Evolutionary conservation across 305 asterid genomes (phyloP), one percentile per base, ranked within the genome.

Genomic region (Petunia hybrid): DNA sequence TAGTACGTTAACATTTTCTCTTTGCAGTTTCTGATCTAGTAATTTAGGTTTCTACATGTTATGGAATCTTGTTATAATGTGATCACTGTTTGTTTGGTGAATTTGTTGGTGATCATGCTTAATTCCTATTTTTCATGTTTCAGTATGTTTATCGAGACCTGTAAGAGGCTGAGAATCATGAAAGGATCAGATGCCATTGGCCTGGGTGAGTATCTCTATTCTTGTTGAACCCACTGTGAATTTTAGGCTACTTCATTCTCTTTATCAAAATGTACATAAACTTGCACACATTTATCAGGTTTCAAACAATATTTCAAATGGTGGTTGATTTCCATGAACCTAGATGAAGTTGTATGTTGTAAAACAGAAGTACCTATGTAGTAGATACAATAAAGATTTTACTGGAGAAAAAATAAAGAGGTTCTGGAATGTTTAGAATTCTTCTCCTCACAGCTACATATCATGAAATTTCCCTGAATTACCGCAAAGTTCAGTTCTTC

Each of bases 121-220:
- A 7, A 51, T 53, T 79, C 42, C 82, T 79, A 66, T 51, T 48
- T 79, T 14, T 41, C 40, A 8, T 74, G 35, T 81, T 45, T 51
- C 76, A 82, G 84, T 77, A 82, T 82, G 84, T 82, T 82, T 56
- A 82, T 82, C 5, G 81, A 77, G 42, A 82, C 84, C 13, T 82
- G 84, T 46, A 81, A 81, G 53, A 74, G 80, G 76, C 41, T 81
- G 66, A 74, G 84, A 59, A 81, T 81, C 57, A 81, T 82, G 84
- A 82, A 82, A 57, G 62, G 84, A 53, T 82, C 77, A 46, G 84
- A 82, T 77, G 84, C 84, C 62, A 82, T 82, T 82, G 84, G 84
- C 55, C 68, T 83, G 12, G 85, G 85, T 83, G 42, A 83, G 83
- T 70, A 41, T 77, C 40, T 75, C 42, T 5, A 57, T 40, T 64